Conservation (phyloP, 1,139 yeast species). For the Sugiyamaella japonica region DNA sequence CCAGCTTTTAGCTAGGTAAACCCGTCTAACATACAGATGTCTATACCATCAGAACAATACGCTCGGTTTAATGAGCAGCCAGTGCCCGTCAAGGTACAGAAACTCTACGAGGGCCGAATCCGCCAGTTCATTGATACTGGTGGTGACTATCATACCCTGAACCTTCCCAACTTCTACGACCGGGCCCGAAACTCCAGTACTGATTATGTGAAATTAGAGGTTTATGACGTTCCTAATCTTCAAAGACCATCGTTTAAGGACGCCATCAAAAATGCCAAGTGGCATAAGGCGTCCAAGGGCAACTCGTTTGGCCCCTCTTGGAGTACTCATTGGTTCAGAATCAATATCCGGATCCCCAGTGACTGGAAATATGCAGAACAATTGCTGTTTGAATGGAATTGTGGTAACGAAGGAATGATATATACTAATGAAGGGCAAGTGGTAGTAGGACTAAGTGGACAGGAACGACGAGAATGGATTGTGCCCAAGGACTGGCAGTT, state of each 20-base stretch:
- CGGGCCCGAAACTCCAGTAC: slow-evolving; percentile 47
- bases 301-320: slow-evolving; percentile 91
- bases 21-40: slow-evolving; percentile 1
- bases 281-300: slow-evolving; percentile 66
- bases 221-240: slow-evolving; percentile 68
- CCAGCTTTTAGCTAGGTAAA: too few relatives aligned
- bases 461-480: slow-evolving; percentile 75
- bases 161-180: slow-evolving; percentile 83
- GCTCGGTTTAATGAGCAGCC: slow-evolving; percentile 44
- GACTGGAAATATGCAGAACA: slow-evolving; percentile 45
- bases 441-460: slow-evolving; percentile 83
- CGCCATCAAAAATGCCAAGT: slow-evolving; percentile 54
- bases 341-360: slow-evolving; percentile 61
- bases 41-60: slow-evolving; percentile 7
- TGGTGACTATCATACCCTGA: slow-evolving; percentile 68
- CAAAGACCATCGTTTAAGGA: slow-evolving; percentile 75
- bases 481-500: slow-evolving; percentile 59
- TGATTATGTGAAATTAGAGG: slow-evolving; percentile 51
- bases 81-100: slow-evolving; percentile 77
- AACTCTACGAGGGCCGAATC: slow-evolving; percentile 72
- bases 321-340: slow-evolving; percentile 93
- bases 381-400: slow-evolving; percentile 80
- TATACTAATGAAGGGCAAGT: slow-evolving; percentile 68
- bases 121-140: slow-evolving; percentile 72
- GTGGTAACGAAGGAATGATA: slow-evolving; percentile 80